Conservation (phyloP, 768 basidiomycete species). For the Harrya chromipes region DNA sequence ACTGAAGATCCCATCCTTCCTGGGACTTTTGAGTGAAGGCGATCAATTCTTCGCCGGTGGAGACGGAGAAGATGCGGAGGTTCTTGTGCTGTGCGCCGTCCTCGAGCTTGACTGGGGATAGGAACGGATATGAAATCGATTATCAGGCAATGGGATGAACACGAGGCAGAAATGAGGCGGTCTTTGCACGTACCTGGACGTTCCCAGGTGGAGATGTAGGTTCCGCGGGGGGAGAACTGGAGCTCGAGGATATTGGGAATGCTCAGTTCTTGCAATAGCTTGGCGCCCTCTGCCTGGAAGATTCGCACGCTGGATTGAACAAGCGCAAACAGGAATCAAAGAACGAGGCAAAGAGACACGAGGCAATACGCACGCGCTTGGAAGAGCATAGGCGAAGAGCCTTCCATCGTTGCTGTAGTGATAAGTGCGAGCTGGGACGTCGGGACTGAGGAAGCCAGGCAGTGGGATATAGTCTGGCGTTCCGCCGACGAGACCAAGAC, state of each 20-base stretch:
- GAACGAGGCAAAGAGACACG: conserved; percentile 10
- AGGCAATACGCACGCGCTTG: conserved; percentile 56
- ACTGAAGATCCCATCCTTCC: conserved; percentile 90
- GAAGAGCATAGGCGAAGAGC: conserved; percentile 81
- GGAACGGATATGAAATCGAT: conserved; percentile 13
- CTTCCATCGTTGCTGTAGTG: conserved; percentile 86
- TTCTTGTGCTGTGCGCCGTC: conserved; percentile 93
- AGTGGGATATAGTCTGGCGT: conserved; percentile 71
- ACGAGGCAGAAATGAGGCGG: conserved; percentile 20
- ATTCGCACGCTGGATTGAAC: conserved; percentile 58
- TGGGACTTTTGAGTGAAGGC: conserved; percentile 87
- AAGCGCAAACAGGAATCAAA: conserved; percentile 12
- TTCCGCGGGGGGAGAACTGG: conserved; percentile 90
- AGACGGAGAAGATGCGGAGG: conserved; percentile 83
- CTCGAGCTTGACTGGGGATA: conserved; percentile 68
- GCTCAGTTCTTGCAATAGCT: conserved; percentile 71
- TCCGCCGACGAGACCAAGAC: conserved; percentile 79
- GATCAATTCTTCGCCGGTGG: conserved; percentile 82
- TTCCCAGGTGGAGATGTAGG: conserved; percentile 95
- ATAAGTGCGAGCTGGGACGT: conserved; percentile 69
- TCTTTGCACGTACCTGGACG: conserved; percentile 56
- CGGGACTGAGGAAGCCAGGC: conserved; percentile 61
- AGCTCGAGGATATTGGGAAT: conserved; percentile 79
- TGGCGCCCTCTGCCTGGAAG: conserved; percentile 68
- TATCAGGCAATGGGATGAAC: conserved; percentile 13